Percentiles rank a stretch among this genome's conserved stretches.
Evolutionary conservation across 1,284 basidiomycete genomes (phyloP).

Genomic region (Ceratobasidium sp.): DNA sequence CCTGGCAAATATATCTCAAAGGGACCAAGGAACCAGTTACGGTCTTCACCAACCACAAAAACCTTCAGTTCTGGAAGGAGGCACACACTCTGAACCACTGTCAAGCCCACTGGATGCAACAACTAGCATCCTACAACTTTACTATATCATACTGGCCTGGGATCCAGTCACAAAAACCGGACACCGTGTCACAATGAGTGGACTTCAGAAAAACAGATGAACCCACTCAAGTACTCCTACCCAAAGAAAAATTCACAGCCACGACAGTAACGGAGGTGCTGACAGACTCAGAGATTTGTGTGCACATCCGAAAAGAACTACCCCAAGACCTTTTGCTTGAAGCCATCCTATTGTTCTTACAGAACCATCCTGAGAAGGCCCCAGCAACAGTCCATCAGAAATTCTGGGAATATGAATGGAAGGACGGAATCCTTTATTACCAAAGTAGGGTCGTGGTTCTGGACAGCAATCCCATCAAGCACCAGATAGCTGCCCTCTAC

Average conservation of each 20-base stretch:
- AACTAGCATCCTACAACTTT: background rate
- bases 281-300: background rate
- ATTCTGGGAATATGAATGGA: background rate
- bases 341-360: background rate
- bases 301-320: background rate
- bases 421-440: background rate
- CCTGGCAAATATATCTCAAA: constrained; percentile 54
- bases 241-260: no score
- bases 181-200: no score
- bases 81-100: constrained; percentile 40
- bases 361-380: background rate
- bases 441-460: background rate
- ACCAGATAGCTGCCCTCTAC: background rate
- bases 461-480: background rate
- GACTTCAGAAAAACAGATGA: no score
- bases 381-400: background rate
- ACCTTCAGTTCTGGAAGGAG: constrained; percentile 52
- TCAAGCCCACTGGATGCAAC: no score
- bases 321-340: background rate
- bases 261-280: no score
- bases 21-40: constrained; percentile 43
- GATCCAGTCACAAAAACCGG: no score
- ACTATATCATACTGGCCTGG: background rate
- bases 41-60: constrained; percentile 52
- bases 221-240: no score